Percentiles rank a stretch among this genome's conserved stretches.
Conservation (phyloP, 2,329 filamentous ascomycete genomes). For the Xylariaceae sp. region DNA sequence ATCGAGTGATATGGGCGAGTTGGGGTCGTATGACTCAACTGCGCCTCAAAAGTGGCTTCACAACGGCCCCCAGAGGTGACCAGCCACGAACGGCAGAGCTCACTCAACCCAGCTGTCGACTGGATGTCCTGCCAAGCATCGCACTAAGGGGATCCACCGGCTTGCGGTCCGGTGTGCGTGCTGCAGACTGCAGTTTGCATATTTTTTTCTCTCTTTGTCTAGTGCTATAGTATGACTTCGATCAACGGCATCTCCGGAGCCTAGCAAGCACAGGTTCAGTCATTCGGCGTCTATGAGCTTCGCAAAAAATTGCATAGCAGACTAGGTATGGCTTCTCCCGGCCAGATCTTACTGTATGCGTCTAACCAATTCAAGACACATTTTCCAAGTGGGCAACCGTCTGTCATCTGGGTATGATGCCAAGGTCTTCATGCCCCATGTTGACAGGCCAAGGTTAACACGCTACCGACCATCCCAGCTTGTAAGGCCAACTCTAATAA, state of each 20-base stretch:
- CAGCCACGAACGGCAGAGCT: conserved; percentile 4
- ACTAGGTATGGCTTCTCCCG: neutral
- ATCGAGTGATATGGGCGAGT: neutral
- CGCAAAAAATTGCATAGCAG: neutral
- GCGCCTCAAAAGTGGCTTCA: conserved; percentile 31
- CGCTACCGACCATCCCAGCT: neutral
- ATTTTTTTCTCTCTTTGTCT: conserved; percentile 12
- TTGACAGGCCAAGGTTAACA: neutral
- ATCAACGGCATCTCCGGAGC: conserved; percentile 28
- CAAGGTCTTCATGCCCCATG: neutral
- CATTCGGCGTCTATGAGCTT: neutral
- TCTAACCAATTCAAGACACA: neutral
- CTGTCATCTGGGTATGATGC: neutral
- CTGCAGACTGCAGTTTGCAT: conserved; percentile 7
- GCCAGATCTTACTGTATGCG: neutral
- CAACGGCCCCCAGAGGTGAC: conserved; percentile 8
- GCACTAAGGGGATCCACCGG: conserved; percentile 10
- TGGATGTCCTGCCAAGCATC: neutral
- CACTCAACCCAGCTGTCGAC: too few species aligned
- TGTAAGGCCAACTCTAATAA: neutral
- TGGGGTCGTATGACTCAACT: conserved; percentile 24
- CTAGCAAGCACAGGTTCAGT: conserved; percentile 22
- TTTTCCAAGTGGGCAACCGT: neutral
- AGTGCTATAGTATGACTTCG: neutral
- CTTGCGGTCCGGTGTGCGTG: conserved; percentile 10